Percentiles rank a stretch among this genome's conserved stretches.
Conservation (phyloP, 2,329 filamentous ascomycete genomes). For the Trichoderma sp. region DNA sequence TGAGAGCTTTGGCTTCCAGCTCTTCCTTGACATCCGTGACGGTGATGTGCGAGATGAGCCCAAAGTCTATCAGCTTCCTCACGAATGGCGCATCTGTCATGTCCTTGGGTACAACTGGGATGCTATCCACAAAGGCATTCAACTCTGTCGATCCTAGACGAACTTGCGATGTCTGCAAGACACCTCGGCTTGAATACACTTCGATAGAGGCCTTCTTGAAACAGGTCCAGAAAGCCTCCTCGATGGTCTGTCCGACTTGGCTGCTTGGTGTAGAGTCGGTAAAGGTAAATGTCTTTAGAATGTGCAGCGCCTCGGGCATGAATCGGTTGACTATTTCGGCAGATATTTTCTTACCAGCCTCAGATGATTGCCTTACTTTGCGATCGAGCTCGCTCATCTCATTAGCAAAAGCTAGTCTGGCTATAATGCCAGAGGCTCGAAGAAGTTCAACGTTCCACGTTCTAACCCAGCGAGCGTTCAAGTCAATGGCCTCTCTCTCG, state of each 20-base stretch:
- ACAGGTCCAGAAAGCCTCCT: slow-evolving; percentile 94
- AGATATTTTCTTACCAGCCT: slow-evolving; percentile 51
- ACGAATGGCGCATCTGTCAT: slow-evolving; percentile 75
- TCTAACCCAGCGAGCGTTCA: slow-evolving; percentile 92
- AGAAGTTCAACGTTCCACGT: slow-evolving; percentile 96
- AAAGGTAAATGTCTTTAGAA: slow-evolving; percentile 83
- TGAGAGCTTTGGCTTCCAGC: slow-evolving; percentile 77
- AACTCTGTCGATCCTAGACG: slow-evolving; percentile 68
- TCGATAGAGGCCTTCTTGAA: slow-evolving; percentile 81
- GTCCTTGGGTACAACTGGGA: slow-evolving; percentile 78
- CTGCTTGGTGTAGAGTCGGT: slow-evolving; percentile 84
- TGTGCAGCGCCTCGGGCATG: slow-evolving; percentile 76
- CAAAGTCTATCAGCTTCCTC: slow-evolving; percentile 75
- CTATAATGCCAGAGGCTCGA: slow-evolving; percentile 83
- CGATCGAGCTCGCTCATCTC: slow-evolving; percentile 77
- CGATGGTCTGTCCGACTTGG: slow-evolving; percentile 80
- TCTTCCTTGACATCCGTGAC: slow-evolving; percentile 82
- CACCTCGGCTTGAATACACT: slow-evolving; percentile 81
- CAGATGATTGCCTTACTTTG: slow-evolving; percentile 51
- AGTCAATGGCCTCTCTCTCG: slow-evolving; percentile 91
- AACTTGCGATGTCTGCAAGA: slow-evolving; percentile 79
- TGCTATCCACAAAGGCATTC: slow-evolving; percentile 75
- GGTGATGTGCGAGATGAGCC: slow-evolving; percentile 82
- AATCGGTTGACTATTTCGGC: slow-evolving; percentile 64
- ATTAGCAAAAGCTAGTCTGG: slow-evolving; percentile 79